Evolutionary conservation across 129 eudicot genomes (phyloP).

Genomic region (Flaveria robusta): DNA sequence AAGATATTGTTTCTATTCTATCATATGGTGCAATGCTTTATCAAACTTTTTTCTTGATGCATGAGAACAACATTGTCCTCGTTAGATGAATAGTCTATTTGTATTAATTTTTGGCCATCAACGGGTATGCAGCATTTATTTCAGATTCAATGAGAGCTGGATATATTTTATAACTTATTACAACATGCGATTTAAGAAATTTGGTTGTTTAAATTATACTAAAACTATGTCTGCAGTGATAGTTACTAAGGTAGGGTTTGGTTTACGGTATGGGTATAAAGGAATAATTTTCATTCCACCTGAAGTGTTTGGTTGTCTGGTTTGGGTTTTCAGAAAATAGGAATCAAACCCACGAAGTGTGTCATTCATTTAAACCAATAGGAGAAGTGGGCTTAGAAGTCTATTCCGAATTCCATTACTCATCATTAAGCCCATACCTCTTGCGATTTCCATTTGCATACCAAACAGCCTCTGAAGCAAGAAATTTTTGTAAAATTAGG

Average conservation of each 20-base stretch:
- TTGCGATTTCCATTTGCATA: not conserved
- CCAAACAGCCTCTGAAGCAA: not conserved
- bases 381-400: not conserved
- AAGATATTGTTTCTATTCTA: not conserved
- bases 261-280: no score
- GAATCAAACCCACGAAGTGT: not conserved
- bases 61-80: not conserved
- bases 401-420: not conserved
- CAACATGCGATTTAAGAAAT: not conserved
- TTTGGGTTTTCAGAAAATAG: not conserved
- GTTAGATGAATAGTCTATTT: not conserved
- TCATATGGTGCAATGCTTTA: not conserved
- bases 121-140: not conserved
- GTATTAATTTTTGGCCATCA: not conserved
- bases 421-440: not conserved
- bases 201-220: not conserved
- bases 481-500: not conserved
- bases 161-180: not conserved
- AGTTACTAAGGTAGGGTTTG: not conserved
- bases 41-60: not conserved
- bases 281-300: no score
- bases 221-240: not conserved
- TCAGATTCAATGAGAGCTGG: not conserved
- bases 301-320: not conserved
- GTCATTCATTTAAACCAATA: not conserved